Base-by-base conservation (phyloP, 2,329 filamentous ascomycete species). In the Rosellinia necatrix region DNA sequence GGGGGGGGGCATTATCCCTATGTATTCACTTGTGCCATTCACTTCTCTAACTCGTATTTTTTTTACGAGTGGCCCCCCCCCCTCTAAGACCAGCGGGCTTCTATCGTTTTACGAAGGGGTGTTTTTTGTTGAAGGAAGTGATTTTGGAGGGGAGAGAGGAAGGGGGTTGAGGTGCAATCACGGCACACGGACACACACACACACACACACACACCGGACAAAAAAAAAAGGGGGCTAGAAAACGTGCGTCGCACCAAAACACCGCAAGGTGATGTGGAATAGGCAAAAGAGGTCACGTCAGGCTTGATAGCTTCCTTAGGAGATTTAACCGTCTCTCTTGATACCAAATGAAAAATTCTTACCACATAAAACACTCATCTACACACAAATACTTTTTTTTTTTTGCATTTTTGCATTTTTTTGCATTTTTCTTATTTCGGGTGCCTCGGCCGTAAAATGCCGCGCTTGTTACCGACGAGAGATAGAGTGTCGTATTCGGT, bases 181-280 rank as follows among this genome's bases (percentile, higher is more conserved):
- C n/a, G n/a, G n/a, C n/a, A n/a, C n/a, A n/a, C n/a, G n/a, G n/a
- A n/a, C n/a, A n/a, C n/a, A n/a, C n/a, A n/a, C n/a, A n/a, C n/a
- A n/a, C n/a, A n/a, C n/a, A n/a, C n/a, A 19, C 4, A 17, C 21
- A 24, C 17, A 19, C 17, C 37, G 17, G 34, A 42, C 21, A 7
- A 10, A 40, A 57, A 53, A 49, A 10, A 40, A 57, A 53, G 44
- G 17, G 35, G 22, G 30, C 35, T 29, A 51, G 47, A 56, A 17
- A 35, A 15, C 21, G 29, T 15, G n/a, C n/a, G 49, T 53, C 49
- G 30, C 24, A 48, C 41, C 29, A 43, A 48, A n/a, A 21, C 41
- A 25, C 29, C 22, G n/a, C 22, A 42, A 29, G 40, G 19, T 29
- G 40, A 29, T 42, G 40, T 13, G 40, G n/a, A n/a, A n/a, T n/a